Base-by-base conservation (phyloP, 2,329 filamentous ascomycete genomes). In the Harringtonia lauricola region DNA sequence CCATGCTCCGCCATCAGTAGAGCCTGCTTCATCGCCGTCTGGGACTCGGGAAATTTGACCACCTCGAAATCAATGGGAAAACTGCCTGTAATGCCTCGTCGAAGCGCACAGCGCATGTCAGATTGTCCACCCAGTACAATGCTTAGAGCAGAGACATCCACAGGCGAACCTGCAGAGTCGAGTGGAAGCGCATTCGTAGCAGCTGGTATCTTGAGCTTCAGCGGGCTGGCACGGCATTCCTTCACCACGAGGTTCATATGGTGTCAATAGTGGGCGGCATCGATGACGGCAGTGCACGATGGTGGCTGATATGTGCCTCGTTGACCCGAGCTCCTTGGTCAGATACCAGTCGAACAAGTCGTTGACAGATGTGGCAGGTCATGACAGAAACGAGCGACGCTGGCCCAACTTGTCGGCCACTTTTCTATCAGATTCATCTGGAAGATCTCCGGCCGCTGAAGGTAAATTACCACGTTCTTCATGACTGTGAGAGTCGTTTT, bases 181-280 rank as follows among this genome's bases (percentile, higher is more conserved):
- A 71, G 53, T 69, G 66, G 55, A 71, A 71, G 29, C 58, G 55
- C 5, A 65, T 60, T 2, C 60, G 52, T 0, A 60, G 59, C 1
- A 56, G 52, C 50, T 1, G 66, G 60, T 2, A 56, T 51, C 19
- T 50, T 53, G 18, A 59, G 45, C 29, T 56, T 52, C 26, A 57
- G 49, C 33, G 64, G 59, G 3, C 64, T 61, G 1, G 58, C 56
- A 15, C 62, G 54, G 47, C 74, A 74, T 4, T 67, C 64, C 6
- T 68, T 64, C 2, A 69, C 66, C 2, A 73, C 60, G 2, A 66
- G 55, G 41, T 67, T 63, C 71, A 76, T 74, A 48, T 73, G 69
- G 28, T 66, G 60, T 0, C 71, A 76, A 52, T 76, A 72, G 33
- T 75, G 76, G 0, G 71, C 71, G 12, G 68, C 64, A 10, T 70